Conservation (phyloP, 176 grass and related monocot genomes). For the Alloteropsis semialata region DNA sequence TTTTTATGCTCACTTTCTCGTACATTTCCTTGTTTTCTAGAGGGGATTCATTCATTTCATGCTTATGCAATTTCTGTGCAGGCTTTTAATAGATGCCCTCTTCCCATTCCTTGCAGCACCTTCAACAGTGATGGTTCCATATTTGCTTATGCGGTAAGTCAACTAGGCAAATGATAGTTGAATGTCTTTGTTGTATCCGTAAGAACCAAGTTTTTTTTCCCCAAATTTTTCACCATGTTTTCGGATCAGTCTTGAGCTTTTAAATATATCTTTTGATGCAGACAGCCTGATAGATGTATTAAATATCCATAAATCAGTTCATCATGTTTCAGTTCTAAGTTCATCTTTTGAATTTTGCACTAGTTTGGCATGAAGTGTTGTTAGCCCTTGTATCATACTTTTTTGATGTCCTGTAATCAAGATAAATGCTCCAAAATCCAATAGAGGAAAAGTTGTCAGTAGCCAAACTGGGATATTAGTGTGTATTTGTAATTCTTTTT, state of each 20-base stretch:
- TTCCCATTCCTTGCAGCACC: conserved; percentile 85
- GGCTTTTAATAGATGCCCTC: conserved; percentile 77
- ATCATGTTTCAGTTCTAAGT: background rate
- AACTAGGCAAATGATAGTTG: background rate
- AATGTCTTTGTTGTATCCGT: conserved; percentile 3
- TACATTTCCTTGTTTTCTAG: conserved; percentile 15
- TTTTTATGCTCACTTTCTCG: background rate
- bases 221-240: background rate
- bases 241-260: background rate
- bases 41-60: conserved; percentile 16
- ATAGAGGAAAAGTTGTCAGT: background rate
- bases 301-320: background rate
- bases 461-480: background rate
- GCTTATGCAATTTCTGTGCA: conserved; percentile 25
- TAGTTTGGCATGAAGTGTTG: background rate
- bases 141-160: conserved; percentile 90
- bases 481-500: background rate
- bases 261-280: background rate
- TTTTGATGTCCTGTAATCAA: background rate
- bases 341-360: background rate
- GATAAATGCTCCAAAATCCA: background rate
- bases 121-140: conserved; percentile 96
- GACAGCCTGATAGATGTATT: background rate
- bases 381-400: background rate
- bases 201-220: background rate